Evolutionary conservation across 352 stramenopile genomes (phyloP).

Genomic region (Phytopythium ostracodes): DNA sequence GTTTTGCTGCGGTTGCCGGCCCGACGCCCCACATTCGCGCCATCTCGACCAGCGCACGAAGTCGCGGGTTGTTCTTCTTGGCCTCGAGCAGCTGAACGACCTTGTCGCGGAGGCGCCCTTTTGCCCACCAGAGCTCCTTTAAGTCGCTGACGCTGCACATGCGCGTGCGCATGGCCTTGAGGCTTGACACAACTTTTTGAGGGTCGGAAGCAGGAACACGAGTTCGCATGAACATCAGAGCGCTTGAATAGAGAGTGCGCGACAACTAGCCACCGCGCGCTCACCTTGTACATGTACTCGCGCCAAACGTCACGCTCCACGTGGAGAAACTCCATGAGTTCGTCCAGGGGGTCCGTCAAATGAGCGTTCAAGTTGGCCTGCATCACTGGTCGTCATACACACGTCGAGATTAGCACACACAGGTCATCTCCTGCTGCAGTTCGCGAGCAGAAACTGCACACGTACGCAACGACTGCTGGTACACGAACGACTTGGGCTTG

Average conservation of each 20-base stretch:
- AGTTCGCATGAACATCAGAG: too few species aligned
- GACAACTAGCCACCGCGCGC: neutral
- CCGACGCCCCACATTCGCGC: conserved; percentile 78
- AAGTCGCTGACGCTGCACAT: conserved; percentile 61
- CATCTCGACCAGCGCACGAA: conserved; percentile 59
- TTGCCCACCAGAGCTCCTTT: conserved; percentile 63
- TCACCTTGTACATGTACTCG: conserved; percentile 83
- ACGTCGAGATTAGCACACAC: conserved; percentile 5
- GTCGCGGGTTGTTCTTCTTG: conserved; percentile 62
- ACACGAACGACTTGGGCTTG: conserved; percentile 59
- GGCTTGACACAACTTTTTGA: conserved; percentile 66
- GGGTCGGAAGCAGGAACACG: too few species aligned
- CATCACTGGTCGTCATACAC: conserved; percentile 28
- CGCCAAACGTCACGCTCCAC: conserved; percentile 75
- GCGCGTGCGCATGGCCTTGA: conserved; percentile 58
- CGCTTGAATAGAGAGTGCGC: too few species aligned
- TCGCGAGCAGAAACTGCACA: neutral
- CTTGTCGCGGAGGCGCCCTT: conserved; percentile 64
- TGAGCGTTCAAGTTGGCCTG: conserved; percentile 73
- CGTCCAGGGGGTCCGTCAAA: conserved; percentile 68
- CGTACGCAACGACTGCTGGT: conserved; percentile 68
- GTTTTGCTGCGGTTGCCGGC: conserved; percentile 61
- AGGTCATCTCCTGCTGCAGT: neutral
- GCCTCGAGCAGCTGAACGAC: conserved; percentile 72
- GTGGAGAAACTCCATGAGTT: conserved; percentile 79